Conservation (phyloP, 2,329 filamentous ascomycete genomes). For the Aspergillus pseudoviridinutans region DNA sequence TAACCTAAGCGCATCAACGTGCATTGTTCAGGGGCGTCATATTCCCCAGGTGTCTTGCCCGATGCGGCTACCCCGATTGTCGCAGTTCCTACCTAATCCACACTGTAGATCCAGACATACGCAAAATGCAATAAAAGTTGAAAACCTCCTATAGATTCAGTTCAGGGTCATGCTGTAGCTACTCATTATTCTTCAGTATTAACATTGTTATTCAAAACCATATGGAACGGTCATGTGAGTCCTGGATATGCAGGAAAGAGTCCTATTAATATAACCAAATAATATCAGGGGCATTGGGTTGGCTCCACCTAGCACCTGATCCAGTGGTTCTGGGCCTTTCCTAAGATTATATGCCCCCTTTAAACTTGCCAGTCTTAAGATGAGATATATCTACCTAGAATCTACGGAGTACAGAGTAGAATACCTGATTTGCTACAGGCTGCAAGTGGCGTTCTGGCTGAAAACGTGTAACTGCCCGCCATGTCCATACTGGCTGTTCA, state of each 20-base stretch:
- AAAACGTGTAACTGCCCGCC: neutral
- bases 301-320: slow-evolving; percentile 3
- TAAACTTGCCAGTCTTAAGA: neutral
- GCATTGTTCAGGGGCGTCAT: neutral
- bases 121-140: neutral
- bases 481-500: neutral
- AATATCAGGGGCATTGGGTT: neutral
- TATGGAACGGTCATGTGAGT: neutral
- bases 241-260: neutral
- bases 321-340: neutral
- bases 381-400: no score
- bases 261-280: neutral
- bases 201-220: neutral
- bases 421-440: no score
- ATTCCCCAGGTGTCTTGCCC: slow-evolving; percentile 20
- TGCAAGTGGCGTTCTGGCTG: neutral
- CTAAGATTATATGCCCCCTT: neutral
- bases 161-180: neutral
- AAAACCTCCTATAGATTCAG: neutral
- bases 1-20: neutral
- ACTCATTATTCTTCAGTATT: no score
- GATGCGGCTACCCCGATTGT: slow-evolving; percentile 1
- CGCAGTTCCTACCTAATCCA: neutral
- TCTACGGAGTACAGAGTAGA: no score
- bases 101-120: neutral